Evolutionary conservation across 805 yeast species (phyloP).

Genomic region (Candida morakotiae): DNA sequence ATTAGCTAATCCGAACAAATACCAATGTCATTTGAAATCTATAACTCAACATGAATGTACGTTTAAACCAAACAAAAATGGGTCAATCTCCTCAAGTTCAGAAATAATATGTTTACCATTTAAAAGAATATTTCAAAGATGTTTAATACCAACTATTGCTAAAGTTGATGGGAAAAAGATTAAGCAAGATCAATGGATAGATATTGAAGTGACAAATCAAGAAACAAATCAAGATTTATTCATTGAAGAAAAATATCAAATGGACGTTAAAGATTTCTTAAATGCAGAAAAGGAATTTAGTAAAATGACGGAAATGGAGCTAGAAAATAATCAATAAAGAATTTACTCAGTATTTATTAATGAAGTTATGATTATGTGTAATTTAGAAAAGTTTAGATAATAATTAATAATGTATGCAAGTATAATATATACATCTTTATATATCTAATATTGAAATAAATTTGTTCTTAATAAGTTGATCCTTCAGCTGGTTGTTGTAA

Average conservation of each 20-base stretch:
- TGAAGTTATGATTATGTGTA: too few relatives aligned
- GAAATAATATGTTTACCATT: constrained; percentile 42
- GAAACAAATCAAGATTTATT: constrained; percentile 25
- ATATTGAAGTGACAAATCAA: constrained; percentile 35
- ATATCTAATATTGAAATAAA: too few relatives aligned
- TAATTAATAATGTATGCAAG: too few relatives aligned
- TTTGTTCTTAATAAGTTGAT: constrained; percentile 49
- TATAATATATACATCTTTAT: too few relatives aligned
- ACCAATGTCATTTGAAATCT: constrained; percentile 29
- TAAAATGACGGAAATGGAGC: constrained; percentile 25
- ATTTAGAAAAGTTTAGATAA: too few relatives aligned
- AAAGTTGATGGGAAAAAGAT: constrained; percentile 24
- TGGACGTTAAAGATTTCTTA: constrained; percentile 29
- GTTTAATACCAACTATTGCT: constrained; percentile 22
- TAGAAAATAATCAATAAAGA: constrained; percentile 1
- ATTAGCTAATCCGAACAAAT: constrained; percentile 25
- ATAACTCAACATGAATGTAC: constrained; percentile 42
- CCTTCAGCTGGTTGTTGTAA: constrained; percentile 93
- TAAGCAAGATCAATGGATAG: constrained; percentile 27
- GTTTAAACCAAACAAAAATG: constrained; percentile 21
- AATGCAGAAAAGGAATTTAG: constrained; percentile 36
- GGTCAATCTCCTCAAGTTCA: constrained; percentile 14
- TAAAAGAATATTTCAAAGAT: constrained; percentile 38
- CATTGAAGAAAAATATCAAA: constrained; percentile 18
- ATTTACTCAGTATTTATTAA: too few relatives aligned